Evolutionary conservation across 352 stramenopile species (phyloP), one percentile per base, ranked within the genome.

Genomic region (Phytophthora fragariae): DNA sequence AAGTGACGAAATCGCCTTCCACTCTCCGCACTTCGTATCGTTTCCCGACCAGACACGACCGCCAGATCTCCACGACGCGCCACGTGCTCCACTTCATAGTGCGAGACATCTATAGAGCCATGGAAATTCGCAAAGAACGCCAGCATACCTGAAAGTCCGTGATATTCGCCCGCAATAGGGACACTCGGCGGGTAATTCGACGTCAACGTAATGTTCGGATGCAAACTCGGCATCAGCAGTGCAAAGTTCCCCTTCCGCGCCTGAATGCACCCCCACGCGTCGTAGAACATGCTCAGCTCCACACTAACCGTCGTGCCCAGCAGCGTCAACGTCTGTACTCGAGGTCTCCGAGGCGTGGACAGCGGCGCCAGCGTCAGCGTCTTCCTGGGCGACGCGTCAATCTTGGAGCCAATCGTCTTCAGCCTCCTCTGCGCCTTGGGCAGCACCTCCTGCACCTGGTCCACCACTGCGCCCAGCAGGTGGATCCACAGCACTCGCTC

Each of bases 201-300:
- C 65, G 87, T 92, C 62, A 94, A 75, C 8, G 82, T 87, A 50
- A 94, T 75, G 62, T 92, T 94, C 19, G 87, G 87, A 46, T 96
- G 87, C 39, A 96, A 75, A 64, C 84, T 92, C 31, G 89, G 89
- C 71, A 96, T 73, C 29, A 96, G 60, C 57, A 93, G 68, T 8
- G 89, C 83, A 54, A 96, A 94, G 50, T 96, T 94, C 29, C 89
- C 89, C 53, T 92, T 92, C 54, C 86, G 86, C 33, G 83, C 77
- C 63, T 91, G 83, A 66, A 94, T 89, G 54, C 78, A 82, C 12
- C 87, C 87, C 84, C 84, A 96, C 2, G 86, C 80, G 3, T 93
- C 85, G 68, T 96, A 96, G 21, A 94, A 88, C 55, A 87, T 70
- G 29, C 77, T 70, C 27, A 96, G 56, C 39, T 94, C 85, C 11